Percentiles rank a stretch among this genome's conserved stretches.
Evolutionary conservation across 768 basidiomycete species (phyloP).

Genomic region (Pilatotrama ljubarskyi): DNA sequence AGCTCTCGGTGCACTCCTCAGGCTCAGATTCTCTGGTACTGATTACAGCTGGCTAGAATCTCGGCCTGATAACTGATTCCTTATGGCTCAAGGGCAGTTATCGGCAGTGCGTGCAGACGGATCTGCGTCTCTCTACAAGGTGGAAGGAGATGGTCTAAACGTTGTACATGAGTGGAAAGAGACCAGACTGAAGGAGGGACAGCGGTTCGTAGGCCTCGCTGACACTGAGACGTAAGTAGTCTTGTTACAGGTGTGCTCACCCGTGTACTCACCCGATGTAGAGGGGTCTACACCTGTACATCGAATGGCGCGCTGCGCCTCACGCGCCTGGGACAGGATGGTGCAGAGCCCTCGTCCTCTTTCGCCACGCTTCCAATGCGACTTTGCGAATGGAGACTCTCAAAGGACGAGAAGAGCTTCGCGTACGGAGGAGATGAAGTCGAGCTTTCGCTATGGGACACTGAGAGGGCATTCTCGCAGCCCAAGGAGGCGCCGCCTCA

Average conservation of each 20-base stretch:
- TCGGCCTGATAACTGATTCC: neutral
- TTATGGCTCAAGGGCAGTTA: conserved; percentile 53
- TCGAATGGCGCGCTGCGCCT: conserved; percentile 71
- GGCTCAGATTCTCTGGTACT: conserved; percentile 23
- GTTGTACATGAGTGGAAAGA: conserved; percentile 61
- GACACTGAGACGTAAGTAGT: conserved; percentile 48
- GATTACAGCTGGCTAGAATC: conserved; percentile 22
- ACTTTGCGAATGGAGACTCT: conserved; percentile 66
- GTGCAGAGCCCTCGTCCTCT: conserved; percentile 17
- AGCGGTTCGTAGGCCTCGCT: conserved; percentile 64
- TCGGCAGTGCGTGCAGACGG: conserved; percentile 67
- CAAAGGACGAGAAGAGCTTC: conserved; percentile 54
- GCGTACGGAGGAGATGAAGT: conserved; percentile 88
- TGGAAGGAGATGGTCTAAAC: conserved; percentile 43
- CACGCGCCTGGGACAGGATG: conserved; percentile 37
- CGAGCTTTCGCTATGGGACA: conserved; percentile 79
- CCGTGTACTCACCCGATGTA: conserved; percentile 15
- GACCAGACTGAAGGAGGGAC: conserved; percentile 49
- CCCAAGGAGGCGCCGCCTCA: conserved; percentile 19
- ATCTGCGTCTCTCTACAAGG: conserved; percentile 43
- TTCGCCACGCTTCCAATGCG: conserved; percentile 61
- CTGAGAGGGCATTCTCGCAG: conserved; percentile 53
- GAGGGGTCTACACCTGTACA: conserved; percentile 68
- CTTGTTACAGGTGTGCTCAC: neutral
- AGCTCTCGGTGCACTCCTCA: conserved; percentile 32